A percentile compares a stretch with the other conserved stretches of the same genome.
Evolutionary conservation across 2,329 filamentous ascomycete genomes (phyloP).

Genomic region (Albophoma yamanashiensis): DNA sequence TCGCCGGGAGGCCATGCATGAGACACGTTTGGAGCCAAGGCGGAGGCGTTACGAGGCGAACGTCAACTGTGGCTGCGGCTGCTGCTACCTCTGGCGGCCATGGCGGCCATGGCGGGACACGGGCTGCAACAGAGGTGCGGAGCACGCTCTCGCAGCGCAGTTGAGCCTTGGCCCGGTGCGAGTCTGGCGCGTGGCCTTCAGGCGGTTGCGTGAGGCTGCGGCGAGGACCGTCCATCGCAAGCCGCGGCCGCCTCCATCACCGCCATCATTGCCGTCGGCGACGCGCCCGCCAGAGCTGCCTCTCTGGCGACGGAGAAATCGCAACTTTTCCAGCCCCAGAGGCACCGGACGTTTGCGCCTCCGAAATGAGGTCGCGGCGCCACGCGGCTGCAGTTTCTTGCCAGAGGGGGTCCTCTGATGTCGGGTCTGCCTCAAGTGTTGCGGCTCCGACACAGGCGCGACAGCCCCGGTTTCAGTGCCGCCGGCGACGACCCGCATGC

Average conservation of each 20-base stretch:
- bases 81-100: background rate
- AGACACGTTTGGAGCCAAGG: conserved; percentile 7
- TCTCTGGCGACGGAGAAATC: background rate
- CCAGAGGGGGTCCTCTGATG: conserved; percentile 1
- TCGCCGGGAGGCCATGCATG: conserved; percentile 1
- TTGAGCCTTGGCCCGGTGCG: background rate
- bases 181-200: background rate
- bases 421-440: conserved; percentile 14
- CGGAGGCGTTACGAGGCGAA: background rate
- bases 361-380: conserved; percentile 4
- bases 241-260: background rate
- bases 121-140: background rate
- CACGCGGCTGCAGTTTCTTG: background rate
- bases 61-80: background rate
- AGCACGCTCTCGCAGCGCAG: background rate
- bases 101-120: background rate
- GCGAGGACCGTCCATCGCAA: background rate
- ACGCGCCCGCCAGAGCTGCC: background rate
- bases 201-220: background rate
- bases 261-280: background rate
- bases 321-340: background rate
- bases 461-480: conserved; percentile 20
- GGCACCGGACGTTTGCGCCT: background rate
- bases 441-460: conserved; percentile 20
- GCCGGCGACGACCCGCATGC: background rate